Evolutionary conservation across 768 basidiomycete genomes (phyloP).

Genomic region (Auricularia cornea): DNA sequence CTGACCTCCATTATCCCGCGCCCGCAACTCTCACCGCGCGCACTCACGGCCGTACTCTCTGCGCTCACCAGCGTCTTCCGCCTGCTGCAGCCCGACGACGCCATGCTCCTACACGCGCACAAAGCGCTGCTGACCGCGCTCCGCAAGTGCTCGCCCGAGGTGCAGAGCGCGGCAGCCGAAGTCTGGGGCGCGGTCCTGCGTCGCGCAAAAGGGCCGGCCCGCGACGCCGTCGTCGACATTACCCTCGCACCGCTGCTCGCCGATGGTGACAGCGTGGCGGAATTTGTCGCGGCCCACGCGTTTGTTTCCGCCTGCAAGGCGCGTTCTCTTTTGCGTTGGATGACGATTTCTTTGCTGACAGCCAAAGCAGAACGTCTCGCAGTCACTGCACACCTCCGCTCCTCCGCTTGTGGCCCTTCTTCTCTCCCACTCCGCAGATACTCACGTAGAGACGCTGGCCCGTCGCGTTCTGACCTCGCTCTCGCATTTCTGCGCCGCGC

Average conservation of each 20-base stretch:
- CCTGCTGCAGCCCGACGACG: slow-evolving; percentile 46
- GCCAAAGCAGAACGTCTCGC: slow-evolving; percentile 58
- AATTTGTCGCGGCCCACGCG: slow-evolving; percentile 44
- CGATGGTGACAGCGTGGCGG: slow-evolving; percentile 34
- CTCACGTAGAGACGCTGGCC: slow-evolving; percentile 41
- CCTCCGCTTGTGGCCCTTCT: slow-evolving; percentile 52
- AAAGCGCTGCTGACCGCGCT: slow-evolving; percentile 38
- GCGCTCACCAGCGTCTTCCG: slow-evolving; percentile 66
- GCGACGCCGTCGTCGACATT: slow-evolving; percentile 47
- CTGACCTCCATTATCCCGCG: slow-evolving; percentile 51
- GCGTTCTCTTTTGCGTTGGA: slow-evolving; percentile 5
- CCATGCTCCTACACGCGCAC: slow-evolving; percentile 42
- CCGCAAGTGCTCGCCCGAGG: slow-evolving; percentile 55
- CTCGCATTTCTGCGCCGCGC: slow-evolving; percentile 65
- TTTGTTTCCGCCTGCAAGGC: slow-evolving; percentile 77
- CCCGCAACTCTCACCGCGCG: slow-evolving; percentile 44
- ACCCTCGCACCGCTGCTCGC: slow-evolving; percentile 27
- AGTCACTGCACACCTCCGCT: slow-evolving; percentile 71
- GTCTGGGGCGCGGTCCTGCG: slow-evolving; percentile 79
- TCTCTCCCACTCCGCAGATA: slow-evolving; percentile 29
- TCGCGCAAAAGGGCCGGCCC: slow-evolving; percentile 52
- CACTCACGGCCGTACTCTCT: slow-evolving; percentile 55
- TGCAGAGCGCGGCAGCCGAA: slow-evolving; percentile 72
- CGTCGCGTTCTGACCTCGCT: slow-evolving; percentile 71
- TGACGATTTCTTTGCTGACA: background rate